Conservation (phyloP, 768 basidiomycete species). For the Tulasnella sp. region DNA sequence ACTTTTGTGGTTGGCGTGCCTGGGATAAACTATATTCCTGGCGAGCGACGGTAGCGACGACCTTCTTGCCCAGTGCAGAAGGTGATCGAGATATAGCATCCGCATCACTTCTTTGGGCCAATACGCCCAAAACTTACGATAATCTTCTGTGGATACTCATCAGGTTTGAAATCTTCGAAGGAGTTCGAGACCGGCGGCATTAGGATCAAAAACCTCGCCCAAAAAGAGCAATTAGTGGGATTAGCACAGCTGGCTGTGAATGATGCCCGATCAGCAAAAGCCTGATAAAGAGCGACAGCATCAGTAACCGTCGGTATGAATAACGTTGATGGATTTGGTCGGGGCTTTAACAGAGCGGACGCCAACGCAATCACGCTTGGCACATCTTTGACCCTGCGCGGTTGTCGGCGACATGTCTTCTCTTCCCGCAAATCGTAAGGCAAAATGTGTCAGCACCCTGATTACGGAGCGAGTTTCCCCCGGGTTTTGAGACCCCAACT, state of each 20-base stretch:
- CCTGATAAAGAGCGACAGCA: not conserved
- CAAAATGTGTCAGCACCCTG: not conserved
- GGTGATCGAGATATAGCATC: not conserved
- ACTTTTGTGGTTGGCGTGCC: not conserved
- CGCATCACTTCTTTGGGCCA: slow-evolving; percentile 1
- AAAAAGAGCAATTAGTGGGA: not conserved
- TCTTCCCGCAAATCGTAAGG: not conserved
- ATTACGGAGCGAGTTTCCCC: not conserved
- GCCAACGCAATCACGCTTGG: not conserved
- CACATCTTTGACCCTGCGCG: not conserved
- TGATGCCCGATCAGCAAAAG: not conserved
- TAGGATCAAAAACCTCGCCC: not conserved
- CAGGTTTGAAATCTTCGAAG: not conserved
- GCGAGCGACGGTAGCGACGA: slow-evolving; percentile 4
- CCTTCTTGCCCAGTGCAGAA: not conserved
- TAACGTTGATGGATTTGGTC: not conserved
- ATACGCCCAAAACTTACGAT: not conserved
- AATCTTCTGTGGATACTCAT: not conserved
- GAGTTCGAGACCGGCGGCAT: not conserved
- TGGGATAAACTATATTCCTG: not conserved
- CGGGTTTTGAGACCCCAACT: not conserved
- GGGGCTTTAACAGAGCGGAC: not conserved
- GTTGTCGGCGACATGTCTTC: not conserved
- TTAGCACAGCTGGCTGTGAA: not conserved
- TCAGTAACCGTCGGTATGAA: not conserved